Evolutionary conservation across 2,329 filamentous ascomycete genomes (phyloP).

Genomic region (Rutstroemia sp.): DNA sequence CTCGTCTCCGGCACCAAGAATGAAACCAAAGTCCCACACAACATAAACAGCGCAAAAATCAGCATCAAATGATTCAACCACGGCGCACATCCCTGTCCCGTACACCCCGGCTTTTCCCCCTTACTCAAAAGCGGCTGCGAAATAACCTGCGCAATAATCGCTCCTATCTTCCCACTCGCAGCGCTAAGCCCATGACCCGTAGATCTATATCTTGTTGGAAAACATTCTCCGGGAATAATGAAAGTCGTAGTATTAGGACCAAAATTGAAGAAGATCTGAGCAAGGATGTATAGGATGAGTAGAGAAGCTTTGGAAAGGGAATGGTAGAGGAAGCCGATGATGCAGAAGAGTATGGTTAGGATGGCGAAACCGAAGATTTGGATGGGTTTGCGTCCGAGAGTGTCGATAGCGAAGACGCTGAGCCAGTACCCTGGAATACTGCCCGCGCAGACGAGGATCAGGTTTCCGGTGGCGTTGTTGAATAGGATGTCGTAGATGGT

Average conservation of each 20-base stretch:
- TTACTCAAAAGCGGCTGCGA: slow-evolving; percentile 55
- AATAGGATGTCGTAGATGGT: slow-evolving; percentile 62
- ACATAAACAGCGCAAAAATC: slow-evolving; percentile 76
- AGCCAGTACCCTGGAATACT: slow-evolving; percentile 77
- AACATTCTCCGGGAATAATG: slow-evolving; percentile 57
- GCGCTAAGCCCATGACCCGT: slow-evolving; percentile 59
- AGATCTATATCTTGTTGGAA: slow-evolving; percentile 54
- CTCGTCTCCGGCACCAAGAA: slow-evolving; percentile 74
- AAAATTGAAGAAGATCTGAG: slow-evolving; percentile 61
- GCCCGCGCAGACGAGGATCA: slow-evolving; percentile 70
- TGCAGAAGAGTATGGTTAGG: slow-evolving; percentile 53
- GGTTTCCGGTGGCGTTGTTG: slow-evolving; percentile 67
- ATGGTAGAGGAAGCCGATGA: slow-evolving; percentile 54
- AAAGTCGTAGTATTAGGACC: slow-evolving; percentile 61
- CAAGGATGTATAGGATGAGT: slow-evolving; percentile 54
- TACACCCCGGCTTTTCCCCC: slow-evolving; percentile 43
- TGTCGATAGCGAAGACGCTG: slow-evolving; percentile 66
- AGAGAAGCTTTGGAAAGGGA: slow-evolving; percentile 41
- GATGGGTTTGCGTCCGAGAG: slow-evolving; percentile 68
- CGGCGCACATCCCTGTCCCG: slow-evolving; percentile 41
- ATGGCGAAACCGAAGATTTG: slow-evolving; percentile 57
- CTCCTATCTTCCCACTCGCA: slow-evolving; percentile 59
- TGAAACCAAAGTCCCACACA: slow-evolving; percentile 59
- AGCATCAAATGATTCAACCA: slow-evolving; percentile 70
- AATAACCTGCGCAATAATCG: slow-evolving; percentile 59